phyloP scores from a whole-genome alignment of 148 eudicot genomes.

The Persicaria maculosa region DNA sequence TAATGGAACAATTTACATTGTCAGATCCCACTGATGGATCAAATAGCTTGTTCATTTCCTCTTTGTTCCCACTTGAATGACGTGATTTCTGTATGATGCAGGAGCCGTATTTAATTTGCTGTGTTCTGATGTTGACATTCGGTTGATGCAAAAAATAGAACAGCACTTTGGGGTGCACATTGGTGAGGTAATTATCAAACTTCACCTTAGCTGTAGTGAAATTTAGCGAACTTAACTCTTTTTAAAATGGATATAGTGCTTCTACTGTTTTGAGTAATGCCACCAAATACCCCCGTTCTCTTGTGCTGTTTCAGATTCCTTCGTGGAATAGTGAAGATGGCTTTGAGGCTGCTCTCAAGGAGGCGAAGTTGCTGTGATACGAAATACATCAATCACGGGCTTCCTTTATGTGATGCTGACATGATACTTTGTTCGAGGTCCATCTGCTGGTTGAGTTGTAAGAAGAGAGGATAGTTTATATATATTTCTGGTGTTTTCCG shows the following conservation, averaged over 20 bases:
- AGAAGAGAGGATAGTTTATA: neutral
- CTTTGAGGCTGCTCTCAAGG: conserved; percentile 57
- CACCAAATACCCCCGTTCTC: neutral
- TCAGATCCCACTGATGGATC: neutral
- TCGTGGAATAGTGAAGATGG: conserved; percentile 47
- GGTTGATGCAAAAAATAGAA: conserved; percentile 70
- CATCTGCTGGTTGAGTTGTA: neutral
- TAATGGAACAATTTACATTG: neutral
- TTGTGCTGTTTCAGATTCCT: conserved; percentile 37
- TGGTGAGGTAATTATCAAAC: conserved; percentile 39
- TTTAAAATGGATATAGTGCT: neutral
- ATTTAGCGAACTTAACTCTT: neutral
- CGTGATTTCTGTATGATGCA: conserved; percentile 21
- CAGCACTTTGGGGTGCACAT: conserved; percentile 44
- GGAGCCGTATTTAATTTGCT: conserved; percentile 86
- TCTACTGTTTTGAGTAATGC: neutral
- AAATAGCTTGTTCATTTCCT: neutral
- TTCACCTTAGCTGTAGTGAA: neutral
- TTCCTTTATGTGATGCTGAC: neutral
- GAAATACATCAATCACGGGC: neutral
- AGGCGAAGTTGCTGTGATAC: conserved; percentile 45
- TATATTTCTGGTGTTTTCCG: neutral
- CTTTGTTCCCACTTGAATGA: neutral
- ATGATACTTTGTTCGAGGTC: neutral
- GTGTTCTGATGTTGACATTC: conserved; percentile 38